Evolutionary conservation across 179 eudicot genomes (phyloP).

Genomic region (Amaranthus tricolor): DNA sequence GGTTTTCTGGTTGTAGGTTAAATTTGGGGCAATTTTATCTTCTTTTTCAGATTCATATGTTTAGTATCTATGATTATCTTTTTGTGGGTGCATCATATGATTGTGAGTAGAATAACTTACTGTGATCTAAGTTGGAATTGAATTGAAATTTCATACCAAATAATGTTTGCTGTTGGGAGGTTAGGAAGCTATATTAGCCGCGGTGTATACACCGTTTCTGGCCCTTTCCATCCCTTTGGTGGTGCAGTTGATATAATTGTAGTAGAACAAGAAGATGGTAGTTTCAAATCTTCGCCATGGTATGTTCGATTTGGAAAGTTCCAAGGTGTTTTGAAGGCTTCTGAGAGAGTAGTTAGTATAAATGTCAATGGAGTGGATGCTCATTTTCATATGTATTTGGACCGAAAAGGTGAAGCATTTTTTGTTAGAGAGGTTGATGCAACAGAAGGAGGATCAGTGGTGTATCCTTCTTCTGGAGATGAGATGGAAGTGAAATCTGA

Average conservation of each 20-base stretch:
- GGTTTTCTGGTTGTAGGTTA: slow-evolving; percentile 6
- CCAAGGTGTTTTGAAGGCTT: slow-evolving; percentile 83
- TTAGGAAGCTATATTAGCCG: slow-evolving; percentile 70
- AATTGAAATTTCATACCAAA: slow-evolving; percentile 13
- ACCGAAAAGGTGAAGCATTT: slow-evolving; percentile 77
- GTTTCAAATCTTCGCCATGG: slow-evolving; percentile 90
- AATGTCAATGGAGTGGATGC: slow-evolving; percentile 76
- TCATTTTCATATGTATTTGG: slow-evolving; percentile 79
- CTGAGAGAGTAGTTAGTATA: slow-evolving; percentile 63
- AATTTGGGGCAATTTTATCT: slow-evolving; percentile 15
- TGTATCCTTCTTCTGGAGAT: slow-evolving; percentile 60
- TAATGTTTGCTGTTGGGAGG: slow-evolving; percentile 83
- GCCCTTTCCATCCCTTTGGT: slow-evolving; percentile 87
- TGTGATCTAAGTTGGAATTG: slow-evolving; percentile 24
- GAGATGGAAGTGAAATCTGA: slow-evolving; percentile 40
- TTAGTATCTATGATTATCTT: slow-evolving; percentile 1
- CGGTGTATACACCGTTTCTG: slow-evolving; percentile 70
- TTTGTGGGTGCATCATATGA: slow-evolving; percentile 8
- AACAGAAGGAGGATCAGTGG: slow-evolving; percentile 41
- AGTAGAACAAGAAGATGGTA: slow-evolving; percentile 86
- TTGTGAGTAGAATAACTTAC: slow-evolving; percentile 21
- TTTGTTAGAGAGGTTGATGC: slow-evolving; percentile 65
- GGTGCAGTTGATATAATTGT: slow-evolving; percentile 97
- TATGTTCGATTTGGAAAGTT: slow-evolving; percentile 89
- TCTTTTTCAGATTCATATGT: background rate